Evolutionary conservation across 192 early-diverging fungal genomes (phyloP).

Genomic region (Allomyces arbusculus): DNA sequence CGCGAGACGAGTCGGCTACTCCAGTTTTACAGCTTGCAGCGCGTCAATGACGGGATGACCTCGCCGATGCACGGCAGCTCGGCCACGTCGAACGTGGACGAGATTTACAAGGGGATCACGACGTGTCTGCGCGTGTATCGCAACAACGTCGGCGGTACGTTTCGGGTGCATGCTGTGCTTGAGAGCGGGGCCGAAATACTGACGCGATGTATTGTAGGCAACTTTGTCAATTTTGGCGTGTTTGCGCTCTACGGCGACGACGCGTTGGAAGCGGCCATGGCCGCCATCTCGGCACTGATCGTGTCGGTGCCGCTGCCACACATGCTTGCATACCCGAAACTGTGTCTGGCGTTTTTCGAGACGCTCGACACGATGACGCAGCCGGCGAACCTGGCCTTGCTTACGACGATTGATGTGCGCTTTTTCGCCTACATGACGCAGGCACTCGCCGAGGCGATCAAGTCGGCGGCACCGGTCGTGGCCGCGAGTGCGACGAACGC

Average conservation of each 20-base stretch:
- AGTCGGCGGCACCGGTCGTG: constrained; percentile 27
- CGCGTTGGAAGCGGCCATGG: constrained; percentile 44
- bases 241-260: constrained; percentile 70
- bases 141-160: not conserved
- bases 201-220: constrained; percentile 33
- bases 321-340: constrained; percentile 40
- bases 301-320: constrained; percentile 50
- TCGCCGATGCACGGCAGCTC: not conserved
- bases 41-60: constrained; percentile 2
- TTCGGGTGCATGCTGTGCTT: constrained; percentile 3
- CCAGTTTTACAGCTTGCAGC: constrained; percentile 27
- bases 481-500: constrained; percentile 44
- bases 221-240: constrained; percentile 82
- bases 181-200: constrained; percentile 56
- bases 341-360: constrained; percentile 29
- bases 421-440: constrained; percentile 51
- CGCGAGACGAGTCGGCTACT: constrained; percentile 56
- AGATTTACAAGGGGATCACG: constrained; percentile 22
- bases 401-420: constrained; percentile 30
- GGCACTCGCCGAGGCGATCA: constrained; percentile 50
- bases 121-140: not conserved
- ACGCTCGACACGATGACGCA: constrained; percentile 49
- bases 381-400: constrained; percentile 39
- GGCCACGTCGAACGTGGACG: not conserved
- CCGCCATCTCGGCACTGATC: constrained; percentile 44